phyloP scores from a whole-genome alignment of 2,329 filamentous ascomycete species.

The Colletotrichum lupini region DNA sequence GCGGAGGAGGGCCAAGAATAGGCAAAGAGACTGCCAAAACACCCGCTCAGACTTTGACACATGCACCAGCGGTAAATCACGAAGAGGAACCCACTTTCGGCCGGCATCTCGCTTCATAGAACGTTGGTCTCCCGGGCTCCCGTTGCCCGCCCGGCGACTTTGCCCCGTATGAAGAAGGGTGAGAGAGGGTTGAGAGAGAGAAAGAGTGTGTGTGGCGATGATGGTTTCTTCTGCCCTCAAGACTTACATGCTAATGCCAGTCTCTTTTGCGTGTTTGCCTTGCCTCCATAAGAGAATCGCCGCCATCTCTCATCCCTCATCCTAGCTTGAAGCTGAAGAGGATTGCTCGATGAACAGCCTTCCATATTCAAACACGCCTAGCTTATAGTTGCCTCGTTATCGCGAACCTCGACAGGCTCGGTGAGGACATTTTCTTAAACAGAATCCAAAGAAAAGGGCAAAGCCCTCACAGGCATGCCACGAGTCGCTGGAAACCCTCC shows the following conservation, averaged over 20 bases:
- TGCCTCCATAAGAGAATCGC: not conserved
- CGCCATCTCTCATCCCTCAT: not conserved
- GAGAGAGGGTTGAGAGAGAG: not conserved
- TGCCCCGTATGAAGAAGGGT: not conserved
- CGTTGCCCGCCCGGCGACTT: slow-evolving; percentile 10
- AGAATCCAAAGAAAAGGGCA: no score
- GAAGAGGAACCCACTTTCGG: not conserved
- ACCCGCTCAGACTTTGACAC: not conserved
- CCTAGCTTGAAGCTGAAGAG: not conserved
- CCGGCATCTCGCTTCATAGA: not conserved
- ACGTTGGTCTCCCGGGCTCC: not conserved
- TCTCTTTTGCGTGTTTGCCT: not conserved
- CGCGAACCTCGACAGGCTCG: not conserved
- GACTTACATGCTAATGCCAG: not conserved
- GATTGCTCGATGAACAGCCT: not conserved
- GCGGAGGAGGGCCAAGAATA: not conserved
- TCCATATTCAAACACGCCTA: no score
- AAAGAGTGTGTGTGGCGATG: not conserved
- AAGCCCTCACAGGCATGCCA: not conserved
- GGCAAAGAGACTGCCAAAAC: not conserved
- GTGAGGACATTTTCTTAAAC: not conserved
- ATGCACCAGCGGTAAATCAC: not conserved
- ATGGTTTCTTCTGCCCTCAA: not conserved
- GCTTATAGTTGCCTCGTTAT: not conserved
- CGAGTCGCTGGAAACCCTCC: not conserved